A percentile compares a stretch with the other conserved stretches of the same genome.
phyloP scores from a whole-genome alignment of 2,329 filamentous ascomycete species.

The Sodiomyces alkalinus region DNA sequence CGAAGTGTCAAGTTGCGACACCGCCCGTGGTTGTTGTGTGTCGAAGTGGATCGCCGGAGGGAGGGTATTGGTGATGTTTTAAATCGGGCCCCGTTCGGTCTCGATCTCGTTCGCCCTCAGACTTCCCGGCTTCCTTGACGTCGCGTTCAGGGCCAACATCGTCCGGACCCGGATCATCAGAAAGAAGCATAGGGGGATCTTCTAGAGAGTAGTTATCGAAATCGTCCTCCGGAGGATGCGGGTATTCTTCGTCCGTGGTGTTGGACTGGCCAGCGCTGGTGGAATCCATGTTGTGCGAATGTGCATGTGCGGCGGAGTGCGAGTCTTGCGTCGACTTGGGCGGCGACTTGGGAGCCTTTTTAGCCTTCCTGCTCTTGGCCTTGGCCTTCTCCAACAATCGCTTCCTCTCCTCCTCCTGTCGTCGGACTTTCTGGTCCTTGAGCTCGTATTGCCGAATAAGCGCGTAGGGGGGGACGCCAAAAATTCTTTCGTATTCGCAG shows the following conservation, averaged over 20 bases:
- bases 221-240: slow-evolving; percentile 17
- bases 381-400: slow-evolving; percentile 83
- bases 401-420: slow-evolving; percentile 72
- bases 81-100: no score
- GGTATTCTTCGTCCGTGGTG: slow-evolving; percentile 21
- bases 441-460: slow-evolving; percentile 87
- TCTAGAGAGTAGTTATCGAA: slow-evolving; percentile 11
- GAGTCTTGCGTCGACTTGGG: slow-evolving; percentile 26
- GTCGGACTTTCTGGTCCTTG: slow-evolving; percentile 75
- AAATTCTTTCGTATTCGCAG: slow-evolving; percentile 94
- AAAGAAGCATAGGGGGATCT: slow-evolving; percentile 7
- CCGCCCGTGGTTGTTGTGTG: no score
- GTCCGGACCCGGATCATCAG: slow-evolving; percentile 6
- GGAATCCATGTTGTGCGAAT: slow-evolving; percentile 1
- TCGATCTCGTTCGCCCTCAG: no score
- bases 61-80: no score
- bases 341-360: slow-evolving; percentile 61
- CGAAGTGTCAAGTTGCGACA: no score
- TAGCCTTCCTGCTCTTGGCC: slow-evolving; percentile 80
- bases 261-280: slow-evolving; percentile 11
- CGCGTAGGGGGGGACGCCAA: slow-evolving; percentile 70
- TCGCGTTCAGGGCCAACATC: neutral
- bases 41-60: no score
- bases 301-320: neutral
- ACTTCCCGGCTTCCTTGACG: no score